Evolutionary conservation across 169 alveolate genomes (phyloP).

Genomic region (Plasmodium knowlesi): DNA sequence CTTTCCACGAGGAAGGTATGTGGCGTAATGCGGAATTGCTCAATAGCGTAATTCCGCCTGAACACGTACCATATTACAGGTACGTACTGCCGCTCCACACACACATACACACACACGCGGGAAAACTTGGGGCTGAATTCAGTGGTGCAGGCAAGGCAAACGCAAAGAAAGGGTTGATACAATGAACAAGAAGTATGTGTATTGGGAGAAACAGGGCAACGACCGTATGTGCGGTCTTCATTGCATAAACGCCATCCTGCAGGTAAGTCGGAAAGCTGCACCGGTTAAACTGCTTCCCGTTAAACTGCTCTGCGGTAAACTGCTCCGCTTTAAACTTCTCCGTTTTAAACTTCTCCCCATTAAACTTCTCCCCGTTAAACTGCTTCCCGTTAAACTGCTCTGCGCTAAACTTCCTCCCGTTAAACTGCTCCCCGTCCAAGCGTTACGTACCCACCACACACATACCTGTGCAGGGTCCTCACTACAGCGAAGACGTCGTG

Average conservation of each 20-base stretch:
- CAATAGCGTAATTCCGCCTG: background rate
- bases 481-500: conserved; percentile 79
- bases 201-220: conserved; percentile 93
- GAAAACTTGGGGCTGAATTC: background rate
- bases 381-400: too few species aligned
- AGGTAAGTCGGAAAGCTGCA: conserved; percentile 48
- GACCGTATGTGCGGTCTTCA: conserved; percentile 92
- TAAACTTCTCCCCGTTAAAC: too few species aligned
- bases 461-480: conserved; percentile 77
- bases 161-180: background rate
- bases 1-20: background rate
- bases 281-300: background rate
- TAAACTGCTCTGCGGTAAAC: background rate
- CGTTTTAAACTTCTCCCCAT: too few species aligned
- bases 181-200: conserved; percentile 79
- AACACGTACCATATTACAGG: background rate
- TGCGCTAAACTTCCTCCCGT: too few species aligned
- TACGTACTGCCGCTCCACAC: background rate
- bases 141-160: background rate
- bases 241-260: conserved; percentile 89
- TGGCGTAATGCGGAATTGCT: background rate
- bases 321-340: background rate
- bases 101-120: too few species aligned
- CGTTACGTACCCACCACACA: too few species aligned
- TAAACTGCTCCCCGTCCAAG: too few species aligned